A percentile compares a stretch with the other conserved stretches of the same genome.
Conservation (phyloP, 495 filamentous ascomycete genomes). For the Hypoxylon perforatum region DNA sequence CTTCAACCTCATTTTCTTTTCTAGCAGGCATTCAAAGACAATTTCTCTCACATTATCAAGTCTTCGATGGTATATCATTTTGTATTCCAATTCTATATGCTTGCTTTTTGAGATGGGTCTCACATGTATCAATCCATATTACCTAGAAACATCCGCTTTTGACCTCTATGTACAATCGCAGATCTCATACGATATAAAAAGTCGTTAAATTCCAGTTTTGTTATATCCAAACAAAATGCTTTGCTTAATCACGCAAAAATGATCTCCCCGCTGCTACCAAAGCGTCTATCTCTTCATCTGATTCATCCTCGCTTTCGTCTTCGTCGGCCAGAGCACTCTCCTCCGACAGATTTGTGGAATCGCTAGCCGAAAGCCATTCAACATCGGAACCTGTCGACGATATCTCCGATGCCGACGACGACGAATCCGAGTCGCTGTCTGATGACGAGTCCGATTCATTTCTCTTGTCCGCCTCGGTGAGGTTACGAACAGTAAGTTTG, state of each 20-base stretch:
- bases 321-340: background rate
- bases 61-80: background rate
- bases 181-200: slow-evolving; percentile 4
- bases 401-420: slow-evolving; percentile 1
- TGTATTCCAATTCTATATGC: background rate
- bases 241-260: slow-evolving; percentile 9
- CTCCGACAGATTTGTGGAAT: background rate
- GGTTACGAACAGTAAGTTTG: slow-evolving; percentile 24
- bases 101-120: background rate
- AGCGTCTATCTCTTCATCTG: background rate
- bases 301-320: slow-evolving; percentile 5
- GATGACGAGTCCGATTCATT: slow-evolving; percentile 30
- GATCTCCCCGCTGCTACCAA: slow-evolving; percentile 20
- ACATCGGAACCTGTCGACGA: slow-evolving; percentile 22
- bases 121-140: background rate
- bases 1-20: too few relatives aligned
- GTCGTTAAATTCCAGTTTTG: background rate
- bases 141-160: too few relatives aligned
- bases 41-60: too few relatives aligned
- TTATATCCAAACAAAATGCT: background rate
- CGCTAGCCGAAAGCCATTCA: slow-evolving; percentile 23
- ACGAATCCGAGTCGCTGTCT: slow-evolving; percentile 33
- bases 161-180: too few relatives aligned
- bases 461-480: slow-evolving; percentile 4
- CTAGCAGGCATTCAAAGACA: too few relatives aligned